Evolutionary conservation across 192 early-diverging fungal species (phyloP).

Genomic region (Podila horticola): DNA sequence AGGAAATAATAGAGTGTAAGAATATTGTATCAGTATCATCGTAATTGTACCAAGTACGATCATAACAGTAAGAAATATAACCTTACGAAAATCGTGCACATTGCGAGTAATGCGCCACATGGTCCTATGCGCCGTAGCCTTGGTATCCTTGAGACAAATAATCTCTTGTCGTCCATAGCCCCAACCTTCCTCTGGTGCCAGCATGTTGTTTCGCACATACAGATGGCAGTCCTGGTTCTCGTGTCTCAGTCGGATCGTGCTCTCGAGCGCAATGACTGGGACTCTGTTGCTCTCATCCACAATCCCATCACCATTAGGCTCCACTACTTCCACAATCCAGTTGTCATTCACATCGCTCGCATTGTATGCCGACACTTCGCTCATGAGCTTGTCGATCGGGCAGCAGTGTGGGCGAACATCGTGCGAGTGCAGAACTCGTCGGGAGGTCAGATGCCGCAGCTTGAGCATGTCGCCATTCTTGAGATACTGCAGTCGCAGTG

Average conservation of each 20-base stretch:
- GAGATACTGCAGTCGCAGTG: conserved; percentile 53
- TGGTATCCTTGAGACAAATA: not conserved
- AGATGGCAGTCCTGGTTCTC: conserved; percentile 73
- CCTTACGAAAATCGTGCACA: conserved; percentile 2
- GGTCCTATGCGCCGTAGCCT: not conserved
- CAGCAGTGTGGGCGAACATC: conserved; percentile 43
- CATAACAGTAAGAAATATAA: not conserved
- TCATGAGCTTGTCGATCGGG: not conserved
- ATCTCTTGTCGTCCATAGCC: conserved; percentile 40
- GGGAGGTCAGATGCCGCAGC: conserved; percentile 67
- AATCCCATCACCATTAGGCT: conserved; percentile 30
- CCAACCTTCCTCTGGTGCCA: conserved; percentile 73
- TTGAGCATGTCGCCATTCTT: conserved; percentile 77
- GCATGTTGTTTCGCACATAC: conserved; percentile 54
- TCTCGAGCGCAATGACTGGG: conserved; percentile 60
- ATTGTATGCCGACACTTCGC: conserved; percentile 59
- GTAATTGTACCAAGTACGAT: no score
- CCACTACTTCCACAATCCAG: conserved; percentile 80
- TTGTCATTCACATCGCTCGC: conserved; percentile 80
- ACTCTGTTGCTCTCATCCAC: not conserved
- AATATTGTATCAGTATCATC: no score
- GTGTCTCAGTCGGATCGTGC: conserved; percentile 75
- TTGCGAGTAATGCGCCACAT: conserved; percentile 1
- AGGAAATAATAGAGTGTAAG: no score
- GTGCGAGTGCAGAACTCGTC: conserved; percentile 68